Evolutionary conservation across 202 grass and related monocot species (phyloP), one percentile per base, ranked within the genome.

Genomic region (Digitaria exilis): DNA sequence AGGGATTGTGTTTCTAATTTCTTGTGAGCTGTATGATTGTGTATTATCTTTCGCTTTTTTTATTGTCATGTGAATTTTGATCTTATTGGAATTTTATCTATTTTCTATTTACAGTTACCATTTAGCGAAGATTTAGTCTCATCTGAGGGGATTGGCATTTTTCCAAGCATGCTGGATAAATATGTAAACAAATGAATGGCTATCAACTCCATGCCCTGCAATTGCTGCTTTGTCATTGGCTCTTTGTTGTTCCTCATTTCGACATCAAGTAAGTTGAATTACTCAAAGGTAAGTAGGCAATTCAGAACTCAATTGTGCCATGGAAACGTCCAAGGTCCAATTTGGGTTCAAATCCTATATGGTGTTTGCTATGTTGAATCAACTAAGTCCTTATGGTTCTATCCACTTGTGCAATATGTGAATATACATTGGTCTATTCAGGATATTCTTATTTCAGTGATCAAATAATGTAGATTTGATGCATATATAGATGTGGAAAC

Each of bases 241-340:
- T 39, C 37, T 39, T 79, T 17, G 22, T 65, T 9, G 7, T 29
- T 67, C 52, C 19, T 78, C 25, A 43, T 69, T 76, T 9, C 19
- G 6, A 50, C 43, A 48, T 28, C n/a, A 84, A 69, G 24, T 56
- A 56, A 11, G 52, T 56, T n/a, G 3, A 45, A 44, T 24, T 50
- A 71, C 26, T 71, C 26, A n/a, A n/a, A 17, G 25, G 79, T 77
- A 80, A 73, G n/a, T n/a, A 79, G 45, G 54, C 25, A 71, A 65
- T 30, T 57, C 22, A 25, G 34, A 57, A 31, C 34, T 87, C 10
- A 82, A 83, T 0, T 78, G 19, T 55, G 34, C 34, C 55, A 39
- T 12, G 35, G 21, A 78, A 78, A 32, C 34, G 52, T 71, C 52
- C 19, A 41, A 57, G 34, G 52, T 64, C 52, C 19, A 41, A 56